Conservation (phyloP, 768 basidiomycete species). For the Boletellus sp. region DNA sequence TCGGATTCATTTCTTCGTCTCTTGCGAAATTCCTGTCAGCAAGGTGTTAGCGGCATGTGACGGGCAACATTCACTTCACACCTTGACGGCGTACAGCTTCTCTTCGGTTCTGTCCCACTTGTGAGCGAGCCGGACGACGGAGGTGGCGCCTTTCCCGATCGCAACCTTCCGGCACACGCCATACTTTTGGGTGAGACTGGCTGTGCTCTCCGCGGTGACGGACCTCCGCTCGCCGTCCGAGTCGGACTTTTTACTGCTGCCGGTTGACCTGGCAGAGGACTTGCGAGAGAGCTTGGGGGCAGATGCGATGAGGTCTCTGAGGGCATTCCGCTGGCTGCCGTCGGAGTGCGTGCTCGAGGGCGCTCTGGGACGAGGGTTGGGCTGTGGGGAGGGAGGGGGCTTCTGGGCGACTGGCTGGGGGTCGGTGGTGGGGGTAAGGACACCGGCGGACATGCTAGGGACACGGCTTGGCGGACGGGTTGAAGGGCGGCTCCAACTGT, state of each 20-base stretch:
- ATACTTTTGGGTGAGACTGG: slow-evolving; percentile 80
- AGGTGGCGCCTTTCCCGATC: slow-evolving; percentile 98
- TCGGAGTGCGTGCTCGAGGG: slow-evolving; percentile 53
- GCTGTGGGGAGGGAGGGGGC: slow-evolving; percentile 14
- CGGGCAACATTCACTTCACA: slow-evolving; percentile 35
- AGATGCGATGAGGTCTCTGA: slow-evolving; percentile 73
- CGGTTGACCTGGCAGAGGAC: slow-evolving; percentile 66
- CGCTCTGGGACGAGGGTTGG: slow-evolving; percentile 33
- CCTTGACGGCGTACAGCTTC: slow-evolving; percentile 98
- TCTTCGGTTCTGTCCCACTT: slow-evolving; percentile 98
- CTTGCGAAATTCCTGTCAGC: slow-evolving; percentile 90
- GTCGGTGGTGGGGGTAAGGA: slow-evolving; percentile 32
- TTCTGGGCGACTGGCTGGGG: slow-evolving; percentile 23
- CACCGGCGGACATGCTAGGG: slow-evolving; percentile 34
- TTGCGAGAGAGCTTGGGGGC: slow-evolving; percentile 75
- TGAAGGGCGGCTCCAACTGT: slow-evolving; percentile 58
- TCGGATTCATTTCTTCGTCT: slow-evolving; percentile 97
- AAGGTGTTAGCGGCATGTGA: background rate
- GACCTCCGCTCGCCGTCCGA: slow-evolving; percentile 51
- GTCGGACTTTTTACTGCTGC: slow-evolving; percentile 63
- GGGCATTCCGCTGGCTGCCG: slow-evolving; percentile 69
- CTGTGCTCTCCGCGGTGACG: slow-evolving; percentile 49
- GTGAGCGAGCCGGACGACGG: slow-evolving; percentile 92
- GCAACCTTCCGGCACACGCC: slow-evolving; percentile 96
- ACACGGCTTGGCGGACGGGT: slow-evolving; percentile 51